Percentiles rank a stretch among this genome's conserved stretches.
These are phyloP conservation scores for Lophiotrema nucula DNA, from an alignment of 495 filamentous ascomycete genomes.

Conservation along the genomic window DNA sequence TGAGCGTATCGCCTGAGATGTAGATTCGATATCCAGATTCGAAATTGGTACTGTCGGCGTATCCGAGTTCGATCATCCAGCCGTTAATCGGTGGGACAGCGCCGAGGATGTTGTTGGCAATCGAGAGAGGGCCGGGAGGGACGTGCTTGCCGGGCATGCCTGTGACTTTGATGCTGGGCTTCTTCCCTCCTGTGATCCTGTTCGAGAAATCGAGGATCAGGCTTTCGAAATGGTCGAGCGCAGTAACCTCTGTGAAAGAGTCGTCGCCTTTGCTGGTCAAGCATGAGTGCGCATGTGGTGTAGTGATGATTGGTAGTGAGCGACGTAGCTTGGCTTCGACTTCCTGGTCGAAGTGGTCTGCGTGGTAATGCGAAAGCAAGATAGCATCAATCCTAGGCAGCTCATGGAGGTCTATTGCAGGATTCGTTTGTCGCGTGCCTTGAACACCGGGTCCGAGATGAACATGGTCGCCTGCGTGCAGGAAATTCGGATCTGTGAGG, in stretches of 20 bases:
- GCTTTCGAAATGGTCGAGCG: slow-evolving; percentile 56
- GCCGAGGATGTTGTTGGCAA: slow-evolving; percentile 56
- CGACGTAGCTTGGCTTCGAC: slow-evolving; percentile 59
- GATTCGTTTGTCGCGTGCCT: slow-evolving; percentile 52
- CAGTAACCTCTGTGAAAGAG: slow-evolving; percentile 55
- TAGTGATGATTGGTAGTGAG: slow-evolving; percentile 63
- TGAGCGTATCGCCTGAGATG: slow-evolving; percentile 70
- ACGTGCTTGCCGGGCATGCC: slow-evolving; percentile 73
- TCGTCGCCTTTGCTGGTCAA: slow-evolving; percentile 46
- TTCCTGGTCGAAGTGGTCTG: too few relatives aligned
- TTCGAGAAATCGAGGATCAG: slow-evolving; percentile 49
- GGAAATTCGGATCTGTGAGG: slow-evolving; percentile 69
- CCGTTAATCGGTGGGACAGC: slow-evolving; percentile 72
- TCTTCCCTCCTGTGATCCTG: slow-evolving; percentile 21
- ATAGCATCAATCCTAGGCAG: too few relatives aligned
- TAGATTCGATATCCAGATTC: slow-evolving; percentile 62
- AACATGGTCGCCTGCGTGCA: slow-evolving; percentile 67
- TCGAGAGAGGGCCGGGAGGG: slow-evolving; percentile 50
- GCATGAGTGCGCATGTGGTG: slow-evolving; percentile 58
- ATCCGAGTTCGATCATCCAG: slow-evolving; percentile 68
- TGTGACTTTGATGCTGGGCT: slow-evolving; percentile 55
- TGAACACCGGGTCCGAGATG: slow-evolving; percentile 63
- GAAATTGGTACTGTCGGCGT: slow-evolving; percentile 37
- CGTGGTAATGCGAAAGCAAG: too few relatives aligned
- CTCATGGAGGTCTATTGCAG: slow-evolving; percentile 60